Evolutionary conservation across 2,329 filamentous ascomycete genomes (phyloP), one percentile per base, ranked within the genome.

Genomic region (Botrytis tulipae): DNA sequence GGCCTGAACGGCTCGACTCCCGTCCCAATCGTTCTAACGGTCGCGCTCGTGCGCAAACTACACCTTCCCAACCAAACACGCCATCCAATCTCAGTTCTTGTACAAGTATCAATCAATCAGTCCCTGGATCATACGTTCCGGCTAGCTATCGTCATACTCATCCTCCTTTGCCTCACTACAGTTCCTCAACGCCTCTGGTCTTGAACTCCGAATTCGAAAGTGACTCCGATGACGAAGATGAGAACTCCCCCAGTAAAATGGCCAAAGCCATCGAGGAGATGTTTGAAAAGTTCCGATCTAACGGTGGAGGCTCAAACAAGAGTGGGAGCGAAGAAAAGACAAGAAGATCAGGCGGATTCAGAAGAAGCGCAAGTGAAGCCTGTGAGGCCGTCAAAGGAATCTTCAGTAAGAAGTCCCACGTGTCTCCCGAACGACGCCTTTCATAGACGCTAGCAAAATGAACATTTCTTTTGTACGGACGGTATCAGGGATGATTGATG

Each of bases 211-310:
- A 48, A 48, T 73, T 73, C 54, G 63, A 73, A 60, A 69, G 54
- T 4, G 71, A 73, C 25, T 73, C 71, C 3, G 71, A 73, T 25
- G 71, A 73, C 6, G 70, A 67, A 69, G 71, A 73, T 37, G 63
- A 73, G 12, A 69, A 73, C 32, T 69, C 63, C 25, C 63, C 71
- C 3, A 69, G 25, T 40, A 73, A 40, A 12, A 73, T 73, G 63
- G 54, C 71, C 2, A 73, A 69, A 69, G 71, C 71, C 22, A 73
- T 73, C 40, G 71, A 73, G 22, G 71, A 72, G 25, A 73, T 73
- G 63, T 69, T 69, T 42, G 71, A 69, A 32, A 73, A 61, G n/a
- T 73, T 73, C 48, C n/a, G 71, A 3, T 71, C 20, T 8, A 71
- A 57, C 8, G 46, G 60, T 1, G 70, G 70, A 20, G 25, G 8